These are phyloP conservation scores for Mucor indicus DNA, from an alignment of 371 early-diverging fungal species.

Conservation along the genomic window DNA sequence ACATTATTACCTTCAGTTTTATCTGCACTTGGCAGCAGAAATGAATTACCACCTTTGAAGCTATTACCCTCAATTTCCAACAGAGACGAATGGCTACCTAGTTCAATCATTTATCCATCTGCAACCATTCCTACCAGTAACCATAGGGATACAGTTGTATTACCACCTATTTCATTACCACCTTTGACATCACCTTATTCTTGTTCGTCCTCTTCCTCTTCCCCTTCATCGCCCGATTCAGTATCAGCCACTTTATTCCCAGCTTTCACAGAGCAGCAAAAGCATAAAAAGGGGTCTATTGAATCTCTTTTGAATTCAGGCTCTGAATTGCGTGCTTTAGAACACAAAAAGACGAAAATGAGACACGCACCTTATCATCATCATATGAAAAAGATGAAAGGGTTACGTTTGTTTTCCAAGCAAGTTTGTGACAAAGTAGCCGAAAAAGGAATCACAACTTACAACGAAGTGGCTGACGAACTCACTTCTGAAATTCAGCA, in stretches of 20 bases:
- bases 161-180: conserved; percentile 6
- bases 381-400: conserved; percentile 28
- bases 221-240: conserved; percentile 23
- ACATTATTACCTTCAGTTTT: background rate
- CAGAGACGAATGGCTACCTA: background rate
- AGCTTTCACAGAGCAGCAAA: background rate
- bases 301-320: conserved; percentile 42
- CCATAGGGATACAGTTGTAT: background rate
- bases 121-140: background rate
- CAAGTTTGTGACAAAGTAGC: conserved; percentile 67
- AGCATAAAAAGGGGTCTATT: conserved; percentile 33
- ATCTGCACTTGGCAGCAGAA: too few species aligned
- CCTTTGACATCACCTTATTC: conserved; percentile 12
- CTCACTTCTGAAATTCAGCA: conserved; percentile 16
- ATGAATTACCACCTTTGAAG: conserved; percentile 4
- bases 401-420: conserved; percentile 61
- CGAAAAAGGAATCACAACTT: conserved; percentile 58
- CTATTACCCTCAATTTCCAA: conserved; percentile 1
- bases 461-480: conserved; percentile 52
- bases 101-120: background rate
- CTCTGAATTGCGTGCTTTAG: conserved; percentile 20
- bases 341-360: conserved; percentile 14
- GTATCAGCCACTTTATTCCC: conserved; percentile 5
- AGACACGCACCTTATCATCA: background rate
- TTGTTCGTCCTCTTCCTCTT: conserved; percentile 15